Percentiles rank a stretch among this genome's conserved stretches.
These are phyloP conservation scores for Aspergillus flavus DNA, from an alignment of 2,329 filamentous ascomycete genomes.

Conservation along the genomic window DNA sequence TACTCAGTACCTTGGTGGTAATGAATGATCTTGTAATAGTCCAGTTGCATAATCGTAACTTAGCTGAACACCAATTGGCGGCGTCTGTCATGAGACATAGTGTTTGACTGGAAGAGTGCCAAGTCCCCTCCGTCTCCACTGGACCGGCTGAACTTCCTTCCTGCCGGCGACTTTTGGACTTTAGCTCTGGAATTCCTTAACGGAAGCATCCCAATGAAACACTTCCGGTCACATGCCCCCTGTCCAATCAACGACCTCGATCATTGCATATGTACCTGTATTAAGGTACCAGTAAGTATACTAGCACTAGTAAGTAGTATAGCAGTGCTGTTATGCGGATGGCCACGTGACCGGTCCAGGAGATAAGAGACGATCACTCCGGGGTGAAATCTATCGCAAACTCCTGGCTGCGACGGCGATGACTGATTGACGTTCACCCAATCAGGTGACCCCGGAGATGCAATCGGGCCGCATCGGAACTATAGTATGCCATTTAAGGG, in stretches of 20 bases:
- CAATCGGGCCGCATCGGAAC: neutral
- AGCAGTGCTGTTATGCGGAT: neutral
- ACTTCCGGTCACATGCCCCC: neutral
- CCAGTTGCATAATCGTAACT: neutral
- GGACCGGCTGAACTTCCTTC: slow-evolving; percentile 2
- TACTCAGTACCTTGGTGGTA: neutral
- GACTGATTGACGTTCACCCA: neutral
- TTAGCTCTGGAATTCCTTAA: neutral
- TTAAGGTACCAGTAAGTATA: too few species aligned
- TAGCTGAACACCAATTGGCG: neutral
- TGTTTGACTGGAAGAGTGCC: neutral
- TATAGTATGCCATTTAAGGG: neutral
- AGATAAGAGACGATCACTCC: neutral
- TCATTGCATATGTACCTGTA: neutral
- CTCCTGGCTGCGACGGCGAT: neutral
- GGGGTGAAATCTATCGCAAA: neutral
- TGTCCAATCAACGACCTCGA: neutral
- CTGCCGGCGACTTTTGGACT: neutral
- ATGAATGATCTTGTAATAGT: neutral
- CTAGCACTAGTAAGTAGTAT: too few species aligned
- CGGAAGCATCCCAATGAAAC: neutral
- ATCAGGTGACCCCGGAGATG: neutral
- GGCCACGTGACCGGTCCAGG: neutral
- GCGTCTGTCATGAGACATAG: neutral
- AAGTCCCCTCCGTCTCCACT: neutral